These are phyloP conservation scores for Pilobolus umbonatus DNA, from an alignment of 192 early-diverging fungal species.

Conservation along the genomic window DNA sequence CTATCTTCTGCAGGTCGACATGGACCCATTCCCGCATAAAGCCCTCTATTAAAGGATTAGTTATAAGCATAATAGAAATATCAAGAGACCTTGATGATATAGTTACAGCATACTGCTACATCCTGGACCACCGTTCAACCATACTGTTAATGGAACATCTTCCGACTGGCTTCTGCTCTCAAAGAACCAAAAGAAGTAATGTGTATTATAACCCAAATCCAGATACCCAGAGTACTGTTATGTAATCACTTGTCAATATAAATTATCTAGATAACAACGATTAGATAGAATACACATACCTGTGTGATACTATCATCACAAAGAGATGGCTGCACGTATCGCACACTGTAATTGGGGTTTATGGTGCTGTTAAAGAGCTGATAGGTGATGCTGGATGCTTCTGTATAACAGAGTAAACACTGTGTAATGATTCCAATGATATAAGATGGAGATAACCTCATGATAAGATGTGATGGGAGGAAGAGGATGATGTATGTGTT, in stretches of 20 bases:
- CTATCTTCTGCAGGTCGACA: conserved; percentile 81
- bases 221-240: conserved; percentile 72
- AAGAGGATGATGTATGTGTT: too few relatives aligned
- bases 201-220: conserved; percentile 58
- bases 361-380: too few relatives aligned
- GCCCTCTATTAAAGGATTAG: neutral
- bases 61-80: neutral
- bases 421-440: too few relatives aligned
- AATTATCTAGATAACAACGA: neutral
- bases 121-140: conserved; percentile 86
- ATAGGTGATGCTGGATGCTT: too few relatives aligned
- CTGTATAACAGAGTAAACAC: too few relatives aligned
- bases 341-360: neutral
- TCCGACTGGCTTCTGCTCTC: conserved; percentile 76
- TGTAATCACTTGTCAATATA: conserved; percentile 1
- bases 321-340: conserved; percentile 44
- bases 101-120: conserved; percentile 41
- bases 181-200: conserved; percentile 99
- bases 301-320: conserved; percentile 9
- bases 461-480: too few relatives aligned
- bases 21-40: conserved; percentile 41
- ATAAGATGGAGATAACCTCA: too few relatives aligned
- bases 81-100: neutral
- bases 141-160: conserved; percentile 71
- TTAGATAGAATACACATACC: neutral